Base-by-base conservation (phyloP, 108 stramenopile species). In the Nitzschia inconspicua region DNA sequence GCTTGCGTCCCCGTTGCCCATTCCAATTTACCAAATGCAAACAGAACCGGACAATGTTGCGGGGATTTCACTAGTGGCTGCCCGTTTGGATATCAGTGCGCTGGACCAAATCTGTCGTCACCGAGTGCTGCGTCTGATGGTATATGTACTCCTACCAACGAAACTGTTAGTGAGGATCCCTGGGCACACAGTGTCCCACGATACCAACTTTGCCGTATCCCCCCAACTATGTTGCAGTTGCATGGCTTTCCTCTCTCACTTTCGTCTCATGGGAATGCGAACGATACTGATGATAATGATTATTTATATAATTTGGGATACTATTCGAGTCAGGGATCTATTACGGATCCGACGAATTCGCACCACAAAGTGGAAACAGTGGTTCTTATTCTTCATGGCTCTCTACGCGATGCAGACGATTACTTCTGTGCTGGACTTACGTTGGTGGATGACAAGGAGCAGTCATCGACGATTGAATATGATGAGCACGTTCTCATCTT, bases 341-440 rank as follows among this genome's bases (percentile, higher is more conserved):
- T 70, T 34, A 40, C 36, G 19, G 26, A 27, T 7, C 36, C 2
- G 42, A 29, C 3, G 53, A 28, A 9, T 14, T 26, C 0, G 24
- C 39, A 41, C 16, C 27, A 29, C 11, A 30, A 20, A 6, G 53
- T 57, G 10, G 50, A 62, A 19, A 54, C 0, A 11, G 60, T 35
- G 11, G 3, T 93, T 13, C 60, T 93, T 35, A 57, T 68, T 1
- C 57, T 93, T 47, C 92, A 93, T 64, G 92, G 92, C 44, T 83
- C 83, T 4, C 69, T 70, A 11, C 75, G 88, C 4, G 79, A 79
- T 52, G 86, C 82, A 30, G 77, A 79, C 4, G 72, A 83, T 28
- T 88, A 88, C 49, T 68, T 93, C 23, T 89, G 86, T 60, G 42
- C 68, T 26, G 72, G 80, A 9, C 64, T 82, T 24, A 66, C 79